Base-by-base conservation (phyloP, 768 basidiomycete genomes). In the Auriscalpium orientale region DNA sequence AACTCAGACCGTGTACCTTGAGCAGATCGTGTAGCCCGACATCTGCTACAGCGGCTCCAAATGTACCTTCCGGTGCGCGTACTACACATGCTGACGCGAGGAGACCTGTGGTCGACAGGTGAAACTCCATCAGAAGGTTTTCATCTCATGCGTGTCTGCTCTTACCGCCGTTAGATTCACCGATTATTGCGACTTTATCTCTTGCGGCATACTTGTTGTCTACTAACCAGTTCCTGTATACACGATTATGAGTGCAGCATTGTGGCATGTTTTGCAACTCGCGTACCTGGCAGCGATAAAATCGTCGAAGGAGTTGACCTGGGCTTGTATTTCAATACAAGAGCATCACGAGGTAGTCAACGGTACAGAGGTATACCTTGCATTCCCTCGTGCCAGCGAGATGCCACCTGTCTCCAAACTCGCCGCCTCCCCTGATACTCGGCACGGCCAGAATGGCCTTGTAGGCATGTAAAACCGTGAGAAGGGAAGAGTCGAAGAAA, bases 391-490 rank as follows among this genome's bases (percentile, higher is more conserved):
- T 83, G 2, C 87, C 91, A 21, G 78, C 87, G 40, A 77, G 64
- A 66, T 92, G 89, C 91, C 90, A 93, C n/a, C 82, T 78, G 62
- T 91, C 86, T 13, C 91, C 90, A 59, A 90, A 91, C 65, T 90
- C 87, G 2, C 79, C 78, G 4, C 89, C 90, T 11, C 78, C 78
- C 11, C 78, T 69, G 54, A 76, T 74, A 60, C 67, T 71, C 21
- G 78, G 73, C 37, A 77, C 64, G 4, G 86, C 89, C 34, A 83
- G 74, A 34, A 90, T 70, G 7, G 80, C 84, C 10, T 85, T 80
- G 63, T 88, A 92, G 43, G 73, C 75, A 68, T 87, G 80, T 56
- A 89, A 70, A 70, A 88, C 86, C 0, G 87, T 90, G 43, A 93
- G 75, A 53, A 87, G 79, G 4, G 80, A 71, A 7, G 87, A 72